Conservation (phyloP, 352 stramenopile genomes). For the Elongisporangium prolatum region DNA sequence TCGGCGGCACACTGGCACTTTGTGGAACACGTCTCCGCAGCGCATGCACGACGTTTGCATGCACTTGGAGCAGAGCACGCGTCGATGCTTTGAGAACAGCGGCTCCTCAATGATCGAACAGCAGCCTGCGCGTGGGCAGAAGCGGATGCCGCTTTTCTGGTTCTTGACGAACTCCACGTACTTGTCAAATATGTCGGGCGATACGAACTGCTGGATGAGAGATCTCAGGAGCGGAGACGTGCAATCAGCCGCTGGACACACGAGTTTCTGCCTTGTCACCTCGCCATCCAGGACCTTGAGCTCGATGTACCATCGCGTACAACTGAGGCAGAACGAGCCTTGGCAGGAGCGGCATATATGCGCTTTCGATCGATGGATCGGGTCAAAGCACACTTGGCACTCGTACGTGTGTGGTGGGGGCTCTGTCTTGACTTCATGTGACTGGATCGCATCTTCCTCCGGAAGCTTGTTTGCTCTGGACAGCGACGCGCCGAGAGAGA, state of each 20-base stretch:
- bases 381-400: constrained; percentile 77
- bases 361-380: constrained; percentile 32
- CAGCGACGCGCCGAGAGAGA: not conserved
- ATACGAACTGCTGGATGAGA: constrained; percentile 47
- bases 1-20: constrained; percentile 43
- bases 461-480: not conserved
- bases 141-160: constrained; percentile 59
- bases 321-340: constrained; percentile 48
- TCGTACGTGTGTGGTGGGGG: constrained; percentile 10
- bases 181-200: constrained; percentile 45
- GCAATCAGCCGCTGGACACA: constrained; percentile 64
- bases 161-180: constrained; percentile 63
- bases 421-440: not conserved
- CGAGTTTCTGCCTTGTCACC: constrained; percentile 65
- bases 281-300: constrained; percentile 75
- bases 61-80: constrained; percentile 41
- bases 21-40: constrained; percentile 59
- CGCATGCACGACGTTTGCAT: constrained; percentile 61
- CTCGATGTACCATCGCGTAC: constrained; percentile 68
- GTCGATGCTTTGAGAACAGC: constrained; percentile 32
- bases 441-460: too few species aligned
- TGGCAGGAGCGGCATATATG: constrained; percentile 44
- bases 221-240: constrained; percentile 35
- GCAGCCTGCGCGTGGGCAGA: constrained; percentile 64
- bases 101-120: constrained; percentile 54